These are phyloP conservation scores for Dothidotthia symphoricarpi DNA, from an alignment of 2,329 filamentous ascomycete genomes.

Conservation along the genomic window DNA sequence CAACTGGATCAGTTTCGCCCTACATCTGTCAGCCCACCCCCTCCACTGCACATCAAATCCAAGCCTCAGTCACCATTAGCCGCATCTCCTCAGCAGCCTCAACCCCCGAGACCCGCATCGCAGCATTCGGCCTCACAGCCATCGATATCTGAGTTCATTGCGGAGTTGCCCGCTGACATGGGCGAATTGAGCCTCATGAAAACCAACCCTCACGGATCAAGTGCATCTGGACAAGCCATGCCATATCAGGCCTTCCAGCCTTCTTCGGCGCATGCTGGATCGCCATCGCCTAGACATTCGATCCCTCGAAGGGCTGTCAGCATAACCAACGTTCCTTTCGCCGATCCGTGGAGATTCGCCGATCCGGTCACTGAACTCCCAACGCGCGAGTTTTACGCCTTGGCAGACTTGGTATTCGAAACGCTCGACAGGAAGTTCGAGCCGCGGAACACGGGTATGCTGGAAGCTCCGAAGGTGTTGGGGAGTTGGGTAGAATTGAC, in stretches of 20 bases:
- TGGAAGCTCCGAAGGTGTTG: slow-evolving; percentile 37
- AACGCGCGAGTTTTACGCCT: slow-evolving; percentile 38
- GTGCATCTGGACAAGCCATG: slow-evolving; percentile 6
- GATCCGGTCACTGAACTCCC: slow-evolving; percentile 34
- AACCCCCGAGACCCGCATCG: slow-evolving; percentile 13
- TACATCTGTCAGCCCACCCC: slow-evolving; percentile 19
- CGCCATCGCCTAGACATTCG: slow-evolving; percentile 23
- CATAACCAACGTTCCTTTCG: slow-evolving; percentile 24
- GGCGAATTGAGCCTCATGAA: slow-evolving; percentile 25
- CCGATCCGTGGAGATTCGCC: slow-evolving; percentile 39
- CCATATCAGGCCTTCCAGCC: slow-evolving; percentile 34
- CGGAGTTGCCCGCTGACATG: slow-evolving; percentile 36
- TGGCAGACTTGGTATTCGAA: slow-evolving; percentile 39
- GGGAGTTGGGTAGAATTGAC: slow-evolving; percentile 32
- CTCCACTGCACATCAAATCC: slow-evolving; percentile 11
- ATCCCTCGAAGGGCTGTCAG: slow-evolving; percentile 33
- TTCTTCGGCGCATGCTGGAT: slow-evolving; percentile 11
- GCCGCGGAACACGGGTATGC: slow-evolving; percentile 34
- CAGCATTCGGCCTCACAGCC: slow-evolving; percentile 11
- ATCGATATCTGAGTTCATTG: slow-evolving; percentile 27
- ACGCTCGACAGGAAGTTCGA: slow-evolving; percentile 35
- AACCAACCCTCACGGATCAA: slow-evolving; percentile 11
- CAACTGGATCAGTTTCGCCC: slow-evolving; percentile 9
- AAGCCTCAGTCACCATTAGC: slow-evolving; percentile 13
- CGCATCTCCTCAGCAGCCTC: slow-evolving; percentile 9